Percentiles rank a stretch among this genome's conserved stretches.
These are phyloP conservation scores for Euphorbia schlechtendalii DNA, from an alignment of 441 rosid species.

Conservation along the genomic window DNA sequence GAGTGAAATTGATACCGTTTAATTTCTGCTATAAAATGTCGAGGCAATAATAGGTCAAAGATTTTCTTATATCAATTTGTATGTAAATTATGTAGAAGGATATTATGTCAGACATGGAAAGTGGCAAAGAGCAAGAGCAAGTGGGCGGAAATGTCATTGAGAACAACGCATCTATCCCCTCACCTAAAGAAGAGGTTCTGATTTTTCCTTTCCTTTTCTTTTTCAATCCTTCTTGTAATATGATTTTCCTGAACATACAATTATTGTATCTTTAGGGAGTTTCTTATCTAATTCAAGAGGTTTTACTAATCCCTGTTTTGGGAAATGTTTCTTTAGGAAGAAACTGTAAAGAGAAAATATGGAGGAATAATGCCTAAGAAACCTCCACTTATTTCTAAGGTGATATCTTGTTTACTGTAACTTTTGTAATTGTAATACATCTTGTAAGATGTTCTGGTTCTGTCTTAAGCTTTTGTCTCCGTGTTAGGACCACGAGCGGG, in stretches of 20 bases:
- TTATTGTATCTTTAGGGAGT: neutral
- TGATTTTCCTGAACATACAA: slow-evolving; percentile 2
- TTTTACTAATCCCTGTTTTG: neutral
- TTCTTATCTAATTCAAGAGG: neutral
- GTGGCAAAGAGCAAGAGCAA: slow-evolving; percentile 42
- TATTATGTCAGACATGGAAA: slow-evolving; percentile 49
- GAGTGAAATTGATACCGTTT: no score
- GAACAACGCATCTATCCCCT: slow-evolving; percentile 42
- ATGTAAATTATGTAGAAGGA: slow-evolving; percentile 4
- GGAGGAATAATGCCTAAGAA: slow-evolving; percentile 96
- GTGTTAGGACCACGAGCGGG: slow-evolving; percentile 90
- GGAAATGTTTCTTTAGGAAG: slow-evolving; percentile 44
- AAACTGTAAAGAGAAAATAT: slow-evolving; percentile 68
- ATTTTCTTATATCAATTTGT: neutral
- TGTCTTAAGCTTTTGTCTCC: slow-evolving; percentile 18
- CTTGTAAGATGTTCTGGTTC: slow-evolving; percentile 3
- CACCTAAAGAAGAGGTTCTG: slow-evolving; percentile 63
- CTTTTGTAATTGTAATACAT: neutral
- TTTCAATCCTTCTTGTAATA: neutral
- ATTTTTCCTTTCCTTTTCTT: slow-evolving; percentile 1
- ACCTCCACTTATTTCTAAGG: slow-evolving; percentile 98
- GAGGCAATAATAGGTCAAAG: neutral
- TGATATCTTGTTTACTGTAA: slow-evolving; percentile 15
- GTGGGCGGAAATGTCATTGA: slow-evolving; percentile 36
- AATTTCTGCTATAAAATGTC: neutral